Conservation (phyloP, 2,329 filamentous ascomycete genomes). For the Tolypocladium tundrense region DNA sequence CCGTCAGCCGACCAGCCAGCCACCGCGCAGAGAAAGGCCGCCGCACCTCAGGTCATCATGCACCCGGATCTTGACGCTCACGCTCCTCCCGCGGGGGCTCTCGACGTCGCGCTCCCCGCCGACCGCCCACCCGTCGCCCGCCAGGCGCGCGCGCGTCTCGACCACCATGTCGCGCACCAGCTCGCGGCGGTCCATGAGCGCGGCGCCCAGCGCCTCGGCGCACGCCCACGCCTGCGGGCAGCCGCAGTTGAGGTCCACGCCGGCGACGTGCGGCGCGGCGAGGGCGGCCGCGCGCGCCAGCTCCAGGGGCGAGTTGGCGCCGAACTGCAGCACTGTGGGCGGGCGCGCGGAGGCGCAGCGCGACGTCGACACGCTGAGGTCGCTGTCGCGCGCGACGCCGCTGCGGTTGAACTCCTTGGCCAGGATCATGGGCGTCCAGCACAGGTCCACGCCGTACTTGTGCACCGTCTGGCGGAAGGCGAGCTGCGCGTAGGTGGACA, state of each 20-base stretch:
- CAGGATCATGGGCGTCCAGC: constrained; percentile 64
- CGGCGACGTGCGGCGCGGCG: constrained; percentile 50
- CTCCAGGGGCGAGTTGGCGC: constrained; percentile 50
- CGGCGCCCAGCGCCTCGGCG: constrained; percentile 55
- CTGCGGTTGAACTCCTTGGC: constrained; percentile 60
- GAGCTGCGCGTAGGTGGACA: constrained; percentile 29
- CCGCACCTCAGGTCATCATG: constrained; percentile 49
- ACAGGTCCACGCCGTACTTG: constrained; percentile 54
- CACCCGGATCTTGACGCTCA: constrained; percentile 62
- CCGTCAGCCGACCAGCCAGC: not conserved
- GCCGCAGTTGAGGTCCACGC: constrained; percentile 63
- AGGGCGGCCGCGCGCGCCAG: constrained; percentile 52
- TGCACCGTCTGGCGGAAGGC: constrained; percentile 60
- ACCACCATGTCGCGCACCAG: constrained; percentile 57
- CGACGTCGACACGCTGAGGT: constrained; percentile 50
- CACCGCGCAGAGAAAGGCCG: not conserved
- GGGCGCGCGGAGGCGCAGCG: constrained; percentile 30
- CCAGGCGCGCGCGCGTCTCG: constrained; percentile 42
- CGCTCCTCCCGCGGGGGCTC: constrained; percentile 38
- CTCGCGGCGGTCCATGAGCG: constrained; percentile 55
- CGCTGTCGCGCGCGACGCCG: constrained; percentile 48
- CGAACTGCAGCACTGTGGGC: constrained; percentile 58
- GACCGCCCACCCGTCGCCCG: constrained; percentile 42
- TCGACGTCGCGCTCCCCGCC: constrained; percentile 30
- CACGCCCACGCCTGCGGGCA: constrained; percentile 67